Conservation (phyloP, 73 alveolate species). For the Blepharisma stoltei region DNA sequence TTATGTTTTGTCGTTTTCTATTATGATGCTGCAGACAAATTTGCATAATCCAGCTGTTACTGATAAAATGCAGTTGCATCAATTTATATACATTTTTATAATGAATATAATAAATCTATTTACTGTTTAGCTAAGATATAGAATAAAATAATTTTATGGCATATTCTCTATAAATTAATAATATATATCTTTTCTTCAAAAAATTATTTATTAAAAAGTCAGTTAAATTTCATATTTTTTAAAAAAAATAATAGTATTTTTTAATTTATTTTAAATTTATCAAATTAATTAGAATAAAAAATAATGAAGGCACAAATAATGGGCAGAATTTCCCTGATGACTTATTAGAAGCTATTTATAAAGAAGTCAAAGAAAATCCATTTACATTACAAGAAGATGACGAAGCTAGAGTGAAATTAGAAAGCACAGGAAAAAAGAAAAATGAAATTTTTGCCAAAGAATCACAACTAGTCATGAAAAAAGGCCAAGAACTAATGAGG, state of each 20-base stretch:
- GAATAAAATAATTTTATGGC: too few relatives aligned
- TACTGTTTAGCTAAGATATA: too few relatives aligned
- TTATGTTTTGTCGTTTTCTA: constrained; percentile 81
- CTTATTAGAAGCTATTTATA: constrained; percentile 71
- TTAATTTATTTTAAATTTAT: too few relatives aligned
- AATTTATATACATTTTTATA: too few relatives aligned
- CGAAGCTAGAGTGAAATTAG: constrained; percentile 79
- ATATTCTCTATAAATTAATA: too few relatives aligned
- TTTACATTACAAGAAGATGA: constrained; percentile 89
- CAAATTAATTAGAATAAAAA: too few relatives aligned
- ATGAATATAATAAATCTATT: too few relatives aligned
- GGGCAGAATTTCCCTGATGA: constrained; percentile 77
- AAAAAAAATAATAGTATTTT: too few relatives aligned
- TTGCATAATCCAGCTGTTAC: constrained; percentile 90
- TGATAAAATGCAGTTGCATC: constrained; percentile 77
- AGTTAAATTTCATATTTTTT: too few relatives aligned
- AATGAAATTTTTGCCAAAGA: constrained; percentile 71
- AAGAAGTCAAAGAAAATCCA: constrained; percentile 82
- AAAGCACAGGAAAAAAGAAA: constrained; percentile 72
- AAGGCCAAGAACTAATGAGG: constrained; percentile 68
- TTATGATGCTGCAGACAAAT: constrained; percentile 96
- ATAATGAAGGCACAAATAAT: constrained; percentile 72
- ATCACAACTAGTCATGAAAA: constrained; percentile 74
- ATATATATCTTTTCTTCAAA: too few relatives aligned
- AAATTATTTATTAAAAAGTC: too few relatives aligned